These are phyloP conservation scores for Lipomyces yamadae DNA, from an alignment of 805 yeast genomes.

Conservation along the genomic window DNA sequence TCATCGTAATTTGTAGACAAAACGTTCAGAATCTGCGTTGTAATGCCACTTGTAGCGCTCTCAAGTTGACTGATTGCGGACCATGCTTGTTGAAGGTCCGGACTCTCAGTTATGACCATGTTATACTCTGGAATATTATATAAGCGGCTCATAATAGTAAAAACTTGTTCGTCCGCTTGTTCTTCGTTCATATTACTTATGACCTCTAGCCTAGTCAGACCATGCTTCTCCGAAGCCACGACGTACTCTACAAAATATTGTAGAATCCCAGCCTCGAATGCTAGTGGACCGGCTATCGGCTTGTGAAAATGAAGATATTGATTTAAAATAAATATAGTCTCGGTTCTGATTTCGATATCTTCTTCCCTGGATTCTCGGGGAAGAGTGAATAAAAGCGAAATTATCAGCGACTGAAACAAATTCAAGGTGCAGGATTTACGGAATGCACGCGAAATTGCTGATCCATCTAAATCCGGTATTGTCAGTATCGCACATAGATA, in stretches of 20 bases:
- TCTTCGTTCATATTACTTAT: conserved; percentile 13
- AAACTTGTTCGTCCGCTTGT: conserved; percentile 19
- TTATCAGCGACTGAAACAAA: conserved; percentile 7
- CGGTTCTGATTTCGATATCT: conserved; percentile 16
- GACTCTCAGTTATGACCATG: conserved; percentile 1
- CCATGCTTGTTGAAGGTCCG: conserved; percentile 18
- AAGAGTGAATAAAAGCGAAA: conserved; percentile 7
- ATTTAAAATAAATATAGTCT: conserved; percentile 11
- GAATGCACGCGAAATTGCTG: neutral
- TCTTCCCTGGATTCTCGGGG: conserved; percentile 9
- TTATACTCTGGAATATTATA: neutral
- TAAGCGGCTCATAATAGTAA: conserved; percentile 17
- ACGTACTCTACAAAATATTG: conserved; percentile 22
- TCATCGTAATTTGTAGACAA: neutral
- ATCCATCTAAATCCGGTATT: neutral
- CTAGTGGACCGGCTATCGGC: neutral
- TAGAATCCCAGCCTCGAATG: conserved; percentile 5
- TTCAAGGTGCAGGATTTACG: conserved; percentile 14
- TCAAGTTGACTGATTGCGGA: conserved; percentile 10
- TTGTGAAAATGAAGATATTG: conserved; percentile 15
- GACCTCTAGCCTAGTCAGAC: conserved; percentile 10
- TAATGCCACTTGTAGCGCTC: neutral
- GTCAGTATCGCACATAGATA: neutral
- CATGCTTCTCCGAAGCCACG: neutral
- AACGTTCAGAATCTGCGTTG: conserved; percentile 4